These are phyloP conservation scores for Hanseniaspora thailandica DNA, from an alignment of 805 yeast species.

Conservation along the genomic window DNA sequence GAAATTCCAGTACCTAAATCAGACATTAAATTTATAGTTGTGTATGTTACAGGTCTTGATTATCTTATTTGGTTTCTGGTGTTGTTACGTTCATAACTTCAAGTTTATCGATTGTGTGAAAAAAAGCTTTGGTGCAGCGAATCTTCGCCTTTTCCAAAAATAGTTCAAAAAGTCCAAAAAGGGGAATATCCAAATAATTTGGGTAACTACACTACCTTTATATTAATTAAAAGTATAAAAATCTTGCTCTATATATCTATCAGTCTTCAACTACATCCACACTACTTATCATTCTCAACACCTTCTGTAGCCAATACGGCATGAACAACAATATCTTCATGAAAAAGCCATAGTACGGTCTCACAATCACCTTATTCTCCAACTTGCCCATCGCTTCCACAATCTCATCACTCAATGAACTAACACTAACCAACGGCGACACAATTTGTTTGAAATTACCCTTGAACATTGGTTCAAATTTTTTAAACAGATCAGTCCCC, in stretches of 20 bases:
- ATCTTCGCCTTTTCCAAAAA: too few relatives aligned
- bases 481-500: constrained; percentile 32
- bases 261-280: constrained; percentile 14
- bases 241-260: not conserved
- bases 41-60: too few relatives aligned
- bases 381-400: constrained; percentile 26
- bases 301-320: constrained; percentile 30
- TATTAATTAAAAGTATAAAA: not conserved
- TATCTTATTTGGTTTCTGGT: too few relatives aligned
- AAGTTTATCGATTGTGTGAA: too few relatives aligned
- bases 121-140: too few relatives aligned
- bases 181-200: too few relatives aligned
- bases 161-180: too few relatives aligned
- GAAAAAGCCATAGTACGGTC: constrained; percentile 35
- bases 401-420: constrained; percentile 27
- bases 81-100: too few relatives aligned
- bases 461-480: constrained; percentile 28
- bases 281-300: constrained; percentile 17
- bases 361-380: constrained; percentile 29
- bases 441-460: constrained; percentile 22
- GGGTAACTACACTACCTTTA: too few relatives aligned
- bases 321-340: constrained; percentile 29
- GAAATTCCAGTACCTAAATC: not conserved
- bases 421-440: constrained; percentile 34
- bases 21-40: too few relatives aligned